phyloP scores from a whole-genome alignment of 805 yeast species.

The Tetrapisispora iriomotensis region DNA sequence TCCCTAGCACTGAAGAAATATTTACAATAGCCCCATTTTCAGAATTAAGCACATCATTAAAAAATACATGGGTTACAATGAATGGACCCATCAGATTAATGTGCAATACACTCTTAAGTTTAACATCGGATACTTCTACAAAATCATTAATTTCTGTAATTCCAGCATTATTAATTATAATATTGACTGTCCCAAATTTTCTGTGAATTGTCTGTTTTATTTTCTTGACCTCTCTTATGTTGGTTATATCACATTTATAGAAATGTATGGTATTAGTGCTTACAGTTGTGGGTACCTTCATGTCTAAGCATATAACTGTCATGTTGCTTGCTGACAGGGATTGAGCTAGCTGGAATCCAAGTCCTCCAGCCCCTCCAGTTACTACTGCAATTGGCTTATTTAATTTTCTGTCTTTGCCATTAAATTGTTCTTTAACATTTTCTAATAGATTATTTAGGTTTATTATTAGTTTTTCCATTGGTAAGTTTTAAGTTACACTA shows the following conservation, averaged over 20 bases:
- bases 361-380: conserved; percentile 79
- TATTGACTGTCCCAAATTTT: conserved; percentile 50
- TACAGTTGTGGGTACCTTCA: conserved; percentile 28
- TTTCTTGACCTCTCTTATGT: conserved; percentile 35
- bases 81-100: conserved; percentile 66
- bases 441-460: too few species aligned
- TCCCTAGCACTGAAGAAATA: conserved; percentile 77
- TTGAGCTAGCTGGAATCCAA: conserved; percentile 57
- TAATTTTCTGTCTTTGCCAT: neutral
- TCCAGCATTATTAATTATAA: conserved; percentile 83
- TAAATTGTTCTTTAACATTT: neutral
- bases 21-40: conserved; percentile 71
- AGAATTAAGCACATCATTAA: conserved; percentile 57
- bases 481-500: too few species aligned
- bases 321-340: conserved; percentile 36
- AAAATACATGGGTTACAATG: conserved; percentile 55
- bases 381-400: conserved; percentile 40
- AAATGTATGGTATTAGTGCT: conserved; percentile 38
- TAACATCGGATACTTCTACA: conserved; percentile 42
- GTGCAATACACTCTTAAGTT: conserved; percentile 51
- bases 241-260: conserved; percentile 62
- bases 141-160: conserved; percentile 51
- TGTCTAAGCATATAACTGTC: conserved; percentile 58
- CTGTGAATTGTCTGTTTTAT: conserved; percentile 33
- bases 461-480: too few species aligned